These are phyloP conservation scores for Aurinia saxatilis DNA, from an alignment of 345 rosid genomes.

Conservation along the genomic window DNA sequence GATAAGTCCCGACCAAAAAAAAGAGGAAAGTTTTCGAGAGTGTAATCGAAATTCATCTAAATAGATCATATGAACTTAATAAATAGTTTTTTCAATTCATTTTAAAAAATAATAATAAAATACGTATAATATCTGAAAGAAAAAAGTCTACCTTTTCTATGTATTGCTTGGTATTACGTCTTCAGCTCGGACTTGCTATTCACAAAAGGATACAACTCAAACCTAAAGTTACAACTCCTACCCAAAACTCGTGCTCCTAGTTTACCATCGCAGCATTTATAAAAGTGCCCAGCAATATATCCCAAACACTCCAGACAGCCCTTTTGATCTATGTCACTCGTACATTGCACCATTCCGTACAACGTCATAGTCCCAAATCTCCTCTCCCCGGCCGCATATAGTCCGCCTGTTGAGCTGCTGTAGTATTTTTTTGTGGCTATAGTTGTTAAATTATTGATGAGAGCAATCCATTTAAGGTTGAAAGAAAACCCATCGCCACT, in stretches of 20 bases:
- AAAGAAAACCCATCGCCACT: slow-evolving; percentile 21
- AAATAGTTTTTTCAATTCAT: too few relatives aligned
- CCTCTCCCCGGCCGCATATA: slow-evolving; percentile 25
- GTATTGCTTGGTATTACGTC: too few relatives aligned
- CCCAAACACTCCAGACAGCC: slow-evolving; percentile 35
- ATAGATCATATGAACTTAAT: too few relatives aligned
- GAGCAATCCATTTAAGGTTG: slow-evolving; percentile 23
- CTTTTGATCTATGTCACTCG: slow-evolving; percentile 26
- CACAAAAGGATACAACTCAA: neutral
- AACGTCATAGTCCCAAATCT: slow-evolving; percentile 9
- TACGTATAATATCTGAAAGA: too few relatives aligned
- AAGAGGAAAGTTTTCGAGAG: too few relatives aligned
- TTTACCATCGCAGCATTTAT: neutral
- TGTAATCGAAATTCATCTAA: too few relatives aligned
- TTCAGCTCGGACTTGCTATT: neutral
- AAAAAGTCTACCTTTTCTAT: too few relatives aligned
- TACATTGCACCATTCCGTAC: slow-evolving; percentile 49
- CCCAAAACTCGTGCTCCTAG: slow-evolving; percentile 11
- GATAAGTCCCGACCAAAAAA: too few relatives aligned
- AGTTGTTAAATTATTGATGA: slow-evolving; percentile 23
- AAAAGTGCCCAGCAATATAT: slow-evolving; percentile 5
- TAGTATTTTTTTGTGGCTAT: slow-evolving; percentile 3
- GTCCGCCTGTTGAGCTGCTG: neutral
- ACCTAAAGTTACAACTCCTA: too few relatives aligned
- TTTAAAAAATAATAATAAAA: too few relatives aligned